Evolutionary conservation across 192 early-diverging fungal genomes (phyloP).

Genomic region (Pecoramyces ruminantium): DNA sequence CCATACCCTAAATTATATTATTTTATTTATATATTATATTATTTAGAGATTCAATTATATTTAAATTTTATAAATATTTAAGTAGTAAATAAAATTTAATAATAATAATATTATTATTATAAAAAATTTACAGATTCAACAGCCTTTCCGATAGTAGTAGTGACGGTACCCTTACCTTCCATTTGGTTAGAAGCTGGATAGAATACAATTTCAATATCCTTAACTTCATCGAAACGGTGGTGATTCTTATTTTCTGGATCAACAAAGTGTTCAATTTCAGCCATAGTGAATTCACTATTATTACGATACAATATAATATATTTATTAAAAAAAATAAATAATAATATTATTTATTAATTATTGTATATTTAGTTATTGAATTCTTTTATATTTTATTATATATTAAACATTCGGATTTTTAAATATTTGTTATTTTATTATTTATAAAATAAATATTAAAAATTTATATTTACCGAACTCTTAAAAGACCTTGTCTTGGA

Average conservation of each 20-base stretch:
- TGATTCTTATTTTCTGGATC: constrained; percentile 88
- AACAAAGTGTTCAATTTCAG: constrained; percentile 98
- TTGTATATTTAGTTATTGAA: no score
- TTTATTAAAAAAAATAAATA: no score
- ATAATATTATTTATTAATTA: neutral
- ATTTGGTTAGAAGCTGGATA: constrained; percentile 63
- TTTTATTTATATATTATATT: constrained; percentile 7
- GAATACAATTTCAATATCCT: constrained; percentile 55
- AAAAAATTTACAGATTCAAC: constrained; percentile 39
- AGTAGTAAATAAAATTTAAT: no score
- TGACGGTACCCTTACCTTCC: constrained; percentile 49
- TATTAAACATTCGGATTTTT: no score
- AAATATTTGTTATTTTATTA: no score
- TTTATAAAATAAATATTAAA: constrained; percentile 1
- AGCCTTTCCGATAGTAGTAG: constrained; percentile 79
- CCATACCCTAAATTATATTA: constrained; percentile 28
- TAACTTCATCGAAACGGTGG: constrained; percentile 72
- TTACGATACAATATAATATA: no score
- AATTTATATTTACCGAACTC: constrained; percentile 53
- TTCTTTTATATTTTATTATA: no score
- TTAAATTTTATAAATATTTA: no score
- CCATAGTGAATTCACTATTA: constrained; percentile 90
- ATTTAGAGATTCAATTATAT: no score
- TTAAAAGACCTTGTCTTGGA: constrained; percentile 80
- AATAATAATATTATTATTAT: constrained; percentile 5